Base-by-base conservation (phyloP, 2,329 filamentous ascomycete genomes). In the Alternaria viburni region DNA sequence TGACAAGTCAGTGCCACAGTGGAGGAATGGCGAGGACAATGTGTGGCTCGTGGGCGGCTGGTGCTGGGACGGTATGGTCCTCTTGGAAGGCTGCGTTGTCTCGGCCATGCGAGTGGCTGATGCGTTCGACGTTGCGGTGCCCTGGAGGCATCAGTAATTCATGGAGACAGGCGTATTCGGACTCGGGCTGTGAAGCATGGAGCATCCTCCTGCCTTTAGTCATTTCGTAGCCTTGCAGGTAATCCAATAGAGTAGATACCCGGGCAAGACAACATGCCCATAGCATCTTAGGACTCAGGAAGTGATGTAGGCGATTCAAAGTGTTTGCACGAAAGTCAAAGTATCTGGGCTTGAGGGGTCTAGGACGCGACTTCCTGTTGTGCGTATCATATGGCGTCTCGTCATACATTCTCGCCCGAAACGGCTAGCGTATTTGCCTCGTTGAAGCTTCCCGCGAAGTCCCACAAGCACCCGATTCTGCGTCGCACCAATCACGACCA, bases 51-150 rank as follows among this genome's bases (percentile, higher is more conserved):
- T 83, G 1, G 87, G 87, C 6, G 85, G 86, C 0, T 89, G 87
- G 88, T 89, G 87, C 67, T 89, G 87, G 87, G 87, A 89, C 72
- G 87, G 87, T 3, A 87, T 89, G 86, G 86, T 89, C 1, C 68
- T 89, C 15, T 74, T 89, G 4, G 87, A 89, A 72, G 88, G 88
- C 2, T 90, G 87, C 59, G 79, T 89, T 4, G 81, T 87, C 3
- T 89, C 87, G 8, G 86, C 87, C 1, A 86, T 86, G 82, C 80
- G 83, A 32, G 80, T 89, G 47, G 87, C 86, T 0, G 68, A 77
- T n/a, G 83, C 81, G 12, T 82, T 89, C 69, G 85, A 79, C 7
- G 83, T 89, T 6, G 69, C 77, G n/a, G 74, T 79, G 45, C 74
- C 75, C n/a, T 78, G 76, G 76, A 50, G 60, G 43, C 45, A 43